Evolutionary conservation across 2,329 filamentous ascomycete species (phyloP).

Genomic region (Zasmidium citrigriseum): DNA sequence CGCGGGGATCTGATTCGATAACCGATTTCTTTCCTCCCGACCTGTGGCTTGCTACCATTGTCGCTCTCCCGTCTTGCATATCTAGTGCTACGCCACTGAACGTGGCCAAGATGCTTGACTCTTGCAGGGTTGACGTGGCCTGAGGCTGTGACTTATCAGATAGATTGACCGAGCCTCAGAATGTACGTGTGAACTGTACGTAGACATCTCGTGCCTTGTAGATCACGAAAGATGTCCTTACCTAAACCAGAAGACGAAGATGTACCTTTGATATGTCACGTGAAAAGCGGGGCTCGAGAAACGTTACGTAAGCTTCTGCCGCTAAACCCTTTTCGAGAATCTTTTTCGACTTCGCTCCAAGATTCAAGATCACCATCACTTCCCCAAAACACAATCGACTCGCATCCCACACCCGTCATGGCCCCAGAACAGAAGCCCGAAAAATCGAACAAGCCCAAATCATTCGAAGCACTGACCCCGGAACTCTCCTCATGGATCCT

Average conservation of each 20-base stretch:
- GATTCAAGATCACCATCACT: neutral
- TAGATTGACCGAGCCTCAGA: too few relatives aligned
- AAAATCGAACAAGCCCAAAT: conserved; percentile 45
- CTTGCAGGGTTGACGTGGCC: neutral
- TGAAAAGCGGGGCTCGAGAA: neutral
- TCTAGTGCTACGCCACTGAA: neutral
- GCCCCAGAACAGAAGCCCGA: conserved; percentile 14
- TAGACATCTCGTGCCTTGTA: too few relatives aligned
- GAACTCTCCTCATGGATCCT: conserved; percentile 79
- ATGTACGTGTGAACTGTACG: too few relatives aligned
- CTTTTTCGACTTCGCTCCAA: neutral
- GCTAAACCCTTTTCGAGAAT: neutral
- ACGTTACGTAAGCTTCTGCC: neutral
- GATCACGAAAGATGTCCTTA: too few relatives aligned
- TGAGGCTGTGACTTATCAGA: neutral
- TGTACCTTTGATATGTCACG: too few relatives aligned
- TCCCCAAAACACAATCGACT: neutral
- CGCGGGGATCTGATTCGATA: too few relatives aligned
- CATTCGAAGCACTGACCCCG: conserved; percentile 71
- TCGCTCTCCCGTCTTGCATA: neutral
- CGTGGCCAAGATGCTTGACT: neutral
- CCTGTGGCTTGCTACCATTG: too few relatives aligned
- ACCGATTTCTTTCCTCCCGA: too few relatives aligned
- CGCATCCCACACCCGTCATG: neutral
- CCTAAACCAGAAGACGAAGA: too few relatives aligned